A percentile compares a stretch with the other conserved stretches of the same genome.
Evolutionary conservation across 2,329 filamentous ascomycete genomes (phyloP).

Genomic region (Pseudocercospora cruenta): DNA sequence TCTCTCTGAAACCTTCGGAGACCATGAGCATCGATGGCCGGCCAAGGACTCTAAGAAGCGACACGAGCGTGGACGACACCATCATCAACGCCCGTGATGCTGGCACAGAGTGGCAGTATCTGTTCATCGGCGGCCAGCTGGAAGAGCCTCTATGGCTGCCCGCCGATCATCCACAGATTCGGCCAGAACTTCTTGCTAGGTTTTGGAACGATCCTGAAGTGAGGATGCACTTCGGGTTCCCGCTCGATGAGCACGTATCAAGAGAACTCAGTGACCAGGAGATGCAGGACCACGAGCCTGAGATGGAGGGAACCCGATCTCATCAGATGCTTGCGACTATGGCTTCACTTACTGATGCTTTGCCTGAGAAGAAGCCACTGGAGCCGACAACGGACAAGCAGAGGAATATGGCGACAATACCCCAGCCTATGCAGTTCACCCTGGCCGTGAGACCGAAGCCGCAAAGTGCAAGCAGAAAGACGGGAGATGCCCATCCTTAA

Average conservation of each 20-base stretch:
- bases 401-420: background rate
- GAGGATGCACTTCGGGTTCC: background rate
- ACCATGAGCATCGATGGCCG: background rate
- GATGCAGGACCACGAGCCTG: background rate
- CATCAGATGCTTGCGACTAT: background rate
- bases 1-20: background rate
- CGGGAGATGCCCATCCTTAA: background rate
- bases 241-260: background rate
- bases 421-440: background rate
- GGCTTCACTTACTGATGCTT: background rate
- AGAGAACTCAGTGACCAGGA: background rate
- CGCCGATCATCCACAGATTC: background rate
- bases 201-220: background rate
- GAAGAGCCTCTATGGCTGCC: background rate
- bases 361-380: background rate
- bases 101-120: background rate
- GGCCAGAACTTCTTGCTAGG: background rate
- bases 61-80: background rate
- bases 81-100: background rate
- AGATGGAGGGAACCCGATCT: background rate
- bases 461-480: background rate
- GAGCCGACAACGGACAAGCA: background rate
- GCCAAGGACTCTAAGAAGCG: background rate
- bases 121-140: background rate
- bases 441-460: background rate